phyloP scores from a whole-genome alignment of 1,284 basidiomycete genomes.

The Marasmius sp. region DNA sequence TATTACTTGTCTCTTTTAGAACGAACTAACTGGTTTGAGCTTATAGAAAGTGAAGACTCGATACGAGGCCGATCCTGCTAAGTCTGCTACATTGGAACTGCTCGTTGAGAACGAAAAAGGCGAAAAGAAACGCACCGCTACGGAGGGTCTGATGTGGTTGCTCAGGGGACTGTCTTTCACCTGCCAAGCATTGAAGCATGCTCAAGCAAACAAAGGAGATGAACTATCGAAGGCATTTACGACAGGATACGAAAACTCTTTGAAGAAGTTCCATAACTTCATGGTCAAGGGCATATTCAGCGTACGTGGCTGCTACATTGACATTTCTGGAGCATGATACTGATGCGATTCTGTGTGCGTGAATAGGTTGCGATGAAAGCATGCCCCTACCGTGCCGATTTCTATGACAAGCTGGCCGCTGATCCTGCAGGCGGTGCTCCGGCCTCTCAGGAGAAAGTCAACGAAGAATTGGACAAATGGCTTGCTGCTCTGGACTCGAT shows the following conservation, averaged over 20 bases:
- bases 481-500: constrained; percentile 69
- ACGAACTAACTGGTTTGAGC: constrained; percentile 8
- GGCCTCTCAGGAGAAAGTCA: constrained; percentile 64
- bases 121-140: constrained; percentile 86
- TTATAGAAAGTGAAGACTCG: constrained; percentile 86
- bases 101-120: constrained; percentile 85
- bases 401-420: constrained; percentile 87
- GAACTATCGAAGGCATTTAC: constrained; percentile 82
- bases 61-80: constrained; percentile 63
- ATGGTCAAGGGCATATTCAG: constrained; percentile 84
- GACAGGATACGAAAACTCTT: constrained; percentile 79
- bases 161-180: constrained; percentile 91
- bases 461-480: constrained; percentile 71
- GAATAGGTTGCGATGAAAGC: constrained; percentile 92
- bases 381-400: constrained; percentile 88
- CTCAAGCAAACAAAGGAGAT: constrained; percentile 66
- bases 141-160: constrained; percentile 93
- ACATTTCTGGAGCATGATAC: neutral
- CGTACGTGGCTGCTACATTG: constrained; percentile 47
- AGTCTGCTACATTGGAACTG: constrained; percentile 80
- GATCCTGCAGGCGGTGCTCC: constrained; percentile 58
- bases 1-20: constrained; percentile 6
- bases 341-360: neutral
- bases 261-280: constrained; percentile 89
- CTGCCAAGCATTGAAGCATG: constrained; percentile 76